Evolutionary conservation across 148 eudicot genomes (phyloP), one percentile per base, ranked within the genome.

Genomic region (Fallopia convolvulus): DNA sequence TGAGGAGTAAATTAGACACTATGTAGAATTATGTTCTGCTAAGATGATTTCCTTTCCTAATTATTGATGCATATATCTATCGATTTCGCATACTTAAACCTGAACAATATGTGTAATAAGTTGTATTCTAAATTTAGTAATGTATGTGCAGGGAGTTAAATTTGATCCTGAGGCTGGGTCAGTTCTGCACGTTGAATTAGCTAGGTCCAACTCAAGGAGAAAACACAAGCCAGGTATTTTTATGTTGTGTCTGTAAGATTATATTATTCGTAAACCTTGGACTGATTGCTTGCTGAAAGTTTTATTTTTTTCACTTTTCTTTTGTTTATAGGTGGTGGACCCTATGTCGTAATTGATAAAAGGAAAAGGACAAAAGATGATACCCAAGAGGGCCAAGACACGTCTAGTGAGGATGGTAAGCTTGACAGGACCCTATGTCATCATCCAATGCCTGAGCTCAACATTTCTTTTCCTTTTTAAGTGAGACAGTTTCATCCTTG

Each of bases 321-420:
- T 44, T 53, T 55, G 60, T 76, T 77, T 78, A 20, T 85, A 90
- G 97, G 95, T 73, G 83, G 90, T 82, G 94, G 93, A 75, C 87
- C 90, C 42, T 94, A 94, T 87, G 92, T 94, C 78, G 98, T 94
- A 46, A 94, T 94, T 81, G 96, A 94, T 85, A 85, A 86, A 47
- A 87, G 97, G 84, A 85, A 74, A 72, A 88, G 78, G 74, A 68
- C 83, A 60, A 61, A 56, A 21, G 68, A 72, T 76, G 90, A 84
- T 82, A 80, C 81, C 48, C 82, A 79, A 50, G 89, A 85, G 81
- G 79, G 79, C 48, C 82, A 79, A 50, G 95, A 87, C 73, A 76
- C 90, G 76, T 90, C 96, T 5, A 88, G 92, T 81, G 89, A 89
- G 81, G 93, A 90, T 81, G 96, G 97, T 94, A 87, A 77, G 30